Evolutionary conservation across 805 yeast species (phyloP).

Genomic region (Candida wancherniae): DNA sequence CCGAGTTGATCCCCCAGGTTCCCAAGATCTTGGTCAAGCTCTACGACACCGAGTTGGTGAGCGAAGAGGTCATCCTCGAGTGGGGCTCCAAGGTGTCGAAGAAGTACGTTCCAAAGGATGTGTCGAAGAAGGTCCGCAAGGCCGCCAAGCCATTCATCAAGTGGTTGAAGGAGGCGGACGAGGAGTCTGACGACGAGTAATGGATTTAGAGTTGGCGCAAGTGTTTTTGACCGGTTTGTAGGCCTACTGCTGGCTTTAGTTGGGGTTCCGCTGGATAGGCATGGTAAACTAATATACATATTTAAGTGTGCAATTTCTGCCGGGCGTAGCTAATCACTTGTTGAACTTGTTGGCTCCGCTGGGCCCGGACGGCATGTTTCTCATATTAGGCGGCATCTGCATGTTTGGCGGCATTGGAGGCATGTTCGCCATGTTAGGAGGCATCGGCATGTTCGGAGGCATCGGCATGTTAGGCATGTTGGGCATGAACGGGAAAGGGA

Average conservation of each 20-base stretch:
- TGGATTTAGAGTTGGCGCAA: neutral
- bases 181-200: conserved; percentile 65
- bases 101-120: conserved; percentile 88
- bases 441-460: conserved; percentile 21
- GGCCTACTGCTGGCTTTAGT: neutral
- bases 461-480: conserved; percentile 20
- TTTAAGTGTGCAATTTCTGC: too few relatives aligned
- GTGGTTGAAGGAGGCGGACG: conserved; percentile 94
- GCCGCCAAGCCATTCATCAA: conserved; percentile 94
- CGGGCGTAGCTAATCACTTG: too few relatives aligned
- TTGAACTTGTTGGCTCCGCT: conserved; percentile 4
- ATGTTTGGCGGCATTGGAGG: too few relatives aligned
- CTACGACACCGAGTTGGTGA: conserved; percentile 77
- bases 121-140: conserved; percentile 88
- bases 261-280: neutral
- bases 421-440: conserved; percentile 22
- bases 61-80: conserved; percentile 72
- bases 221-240: neutral
- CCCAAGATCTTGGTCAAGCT: conserved; percentile 79
- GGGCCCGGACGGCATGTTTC: conserved; percentile 5
- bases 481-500: conserved; percentile 21
- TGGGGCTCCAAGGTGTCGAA: conserved; percentile 93
- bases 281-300: conserved; percentile 2
- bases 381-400: conserved; percentile 20
- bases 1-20: conserved; percentile 58